Conservation (phyloP, 495 filamentous ascomycete genomes). For the Penicillium antarcticum region DNA sequence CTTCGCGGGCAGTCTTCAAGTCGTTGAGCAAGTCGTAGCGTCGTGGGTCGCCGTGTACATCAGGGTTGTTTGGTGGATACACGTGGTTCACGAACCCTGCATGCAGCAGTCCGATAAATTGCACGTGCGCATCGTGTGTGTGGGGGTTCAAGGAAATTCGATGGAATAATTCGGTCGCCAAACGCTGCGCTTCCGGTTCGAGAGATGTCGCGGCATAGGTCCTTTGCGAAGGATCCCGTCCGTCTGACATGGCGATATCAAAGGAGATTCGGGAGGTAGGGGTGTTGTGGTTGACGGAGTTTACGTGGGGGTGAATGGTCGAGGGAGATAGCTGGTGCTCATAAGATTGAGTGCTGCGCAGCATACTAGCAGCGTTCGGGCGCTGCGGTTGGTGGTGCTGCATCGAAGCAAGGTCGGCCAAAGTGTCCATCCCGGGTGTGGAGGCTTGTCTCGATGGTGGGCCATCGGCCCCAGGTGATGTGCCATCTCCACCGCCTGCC, state of each 20-base stretch:
- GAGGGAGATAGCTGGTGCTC: conserved; percentile 50
- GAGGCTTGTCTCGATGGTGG: conserved; percentile 45
- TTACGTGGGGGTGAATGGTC: conserved; percentile 44
- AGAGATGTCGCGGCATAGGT: conserved; percentile 51
- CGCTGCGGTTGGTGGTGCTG: conserved; percentile 58
- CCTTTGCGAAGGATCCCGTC: conserved; percentile 43
- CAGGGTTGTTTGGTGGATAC: conserved; percentile 44
- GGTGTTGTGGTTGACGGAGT: conserved; percentile 48
- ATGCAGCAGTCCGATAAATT: conserved; percentile 63
- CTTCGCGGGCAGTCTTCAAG: conserved; percentile 58
- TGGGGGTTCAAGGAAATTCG: conserved; percentile 59
- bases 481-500: conserved; percentile 29
- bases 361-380: conserved; percentile 35
- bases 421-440: conserved; percentile 61
- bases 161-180: conserved; percentile 50
- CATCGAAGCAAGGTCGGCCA: conserved; percentile 65
- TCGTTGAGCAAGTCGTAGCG: conserved; percentile 59
- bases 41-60: conserved; percentile 43
- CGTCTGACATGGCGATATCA: conserved; percentile 57
- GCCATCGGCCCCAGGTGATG: conserved; percentile 33
- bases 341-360: conserved; percentile 46
- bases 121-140: conserved; percentile 61
- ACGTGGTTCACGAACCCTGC: conserved; percentile 58
- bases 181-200: conserved; percentile 49
- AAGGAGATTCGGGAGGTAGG: conserved; percentile 52